Evolutionary conservation across 192 early-diverging fungal genomes (phyloP).

Genomic region (Funneliformis geosporum): DNA sequence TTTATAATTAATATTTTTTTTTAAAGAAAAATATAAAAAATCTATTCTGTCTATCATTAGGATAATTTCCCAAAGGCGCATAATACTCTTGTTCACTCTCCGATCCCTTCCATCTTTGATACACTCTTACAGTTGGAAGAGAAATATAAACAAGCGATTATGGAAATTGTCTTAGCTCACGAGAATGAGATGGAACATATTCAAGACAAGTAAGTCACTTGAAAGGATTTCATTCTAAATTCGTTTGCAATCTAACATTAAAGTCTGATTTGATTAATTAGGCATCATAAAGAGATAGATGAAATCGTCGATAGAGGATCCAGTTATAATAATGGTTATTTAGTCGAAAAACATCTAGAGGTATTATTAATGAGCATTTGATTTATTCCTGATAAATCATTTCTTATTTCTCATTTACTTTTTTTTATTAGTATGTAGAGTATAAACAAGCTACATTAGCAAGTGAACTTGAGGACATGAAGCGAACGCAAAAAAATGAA

Average conservation of each 20-base stretch:
- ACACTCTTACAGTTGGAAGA: slow-evolving; percentile 57
- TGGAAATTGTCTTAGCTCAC: slow-evolving; percentile 39
- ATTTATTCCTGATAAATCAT: not conserved
- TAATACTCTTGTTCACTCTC: slow-evolving; percentile 59
- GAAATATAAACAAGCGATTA: slow-evolving; percentile 49
- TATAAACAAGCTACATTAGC: slow-evolving; percentile 54
- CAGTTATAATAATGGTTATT: not conserved
- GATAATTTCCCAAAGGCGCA: slow-evolving; percentile 61
- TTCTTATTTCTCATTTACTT: not conserved
- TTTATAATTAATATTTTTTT: not conserved
- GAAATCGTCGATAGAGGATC: not conserved
- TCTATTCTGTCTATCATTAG: slow-evolving; percentile 31
- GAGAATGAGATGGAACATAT: slow-evolving; percentile 41
- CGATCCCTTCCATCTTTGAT: slow-evolving; percentile 56
- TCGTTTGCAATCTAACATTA: too few species aligned
- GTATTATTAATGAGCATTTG: not conserved
- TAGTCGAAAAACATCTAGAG: not conserved
- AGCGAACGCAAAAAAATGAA: slow-evolving; percentile 50
- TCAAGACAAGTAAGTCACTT: slow-evolving; percentile 34
- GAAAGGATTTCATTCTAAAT: too few species aligned
- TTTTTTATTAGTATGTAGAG: slow-evolving; percentile 42
- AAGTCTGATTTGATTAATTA: not conserved
- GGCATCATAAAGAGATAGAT: not conserved
- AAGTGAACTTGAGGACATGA: slow-evolving; percentile 52
- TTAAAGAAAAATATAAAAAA: too few species aligned